Conservation (phyloP, 345 rosid genomes). For the Salix suchowensis region DNA sequence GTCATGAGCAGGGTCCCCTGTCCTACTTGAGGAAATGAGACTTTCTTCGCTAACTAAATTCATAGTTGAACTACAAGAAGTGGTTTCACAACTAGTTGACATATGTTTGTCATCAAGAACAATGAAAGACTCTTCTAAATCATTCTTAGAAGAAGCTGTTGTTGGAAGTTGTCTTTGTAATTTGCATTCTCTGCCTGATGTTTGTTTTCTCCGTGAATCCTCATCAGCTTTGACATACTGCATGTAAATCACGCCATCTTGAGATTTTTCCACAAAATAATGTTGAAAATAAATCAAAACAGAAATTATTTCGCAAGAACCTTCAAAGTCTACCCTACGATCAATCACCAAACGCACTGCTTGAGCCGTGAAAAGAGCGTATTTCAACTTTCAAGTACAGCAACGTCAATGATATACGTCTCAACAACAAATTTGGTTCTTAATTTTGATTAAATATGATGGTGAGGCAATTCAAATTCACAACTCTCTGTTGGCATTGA, state of each 20-base stretch:
- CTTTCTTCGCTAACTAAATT: slow-evolving; percentile 9
- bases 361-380: neutral
- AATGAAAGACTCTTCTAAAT: slow-evolving; percentile 7
- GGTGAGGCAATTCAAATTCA: neutral
- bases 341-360: neutral
- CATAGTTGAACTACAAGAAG: slow-evolving; percentile 1
- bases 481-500: neutral
- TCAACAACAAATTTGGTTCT: neutral
- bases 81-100: slow-evolving; percentile 4
- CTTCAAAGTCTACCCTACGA: neutral
- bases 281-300: neutral
- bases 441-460: neutral
- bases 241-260: slow-evolving; percentile 2
- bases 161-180: neutral
- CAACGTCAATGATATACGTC: too few relatives aligned
- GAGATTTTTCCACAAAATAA: neutral
- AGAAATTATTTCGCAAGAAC: neutral
- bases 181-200: slow-evolving; percentile 5
- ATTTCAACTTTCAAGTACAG: too few relatives aligned
- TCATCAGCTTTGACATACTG: slow-evolving; percentile 39
- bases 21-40: slow-evolving; percentile 4
- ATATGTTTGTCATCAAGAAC: slow-evolving; percentile 2
- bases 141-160: neutral
- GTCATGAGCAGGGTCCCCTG: slow-evolving; percentile 48
- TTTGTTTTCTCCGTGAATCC: slow-evolving; percentile 11